These are phyloP conservation scores for Phaeosphaeria sp. DNA, from an alignment of 2,329 filamentous ascomycete species.

Conservation along the genomic window DNA sequence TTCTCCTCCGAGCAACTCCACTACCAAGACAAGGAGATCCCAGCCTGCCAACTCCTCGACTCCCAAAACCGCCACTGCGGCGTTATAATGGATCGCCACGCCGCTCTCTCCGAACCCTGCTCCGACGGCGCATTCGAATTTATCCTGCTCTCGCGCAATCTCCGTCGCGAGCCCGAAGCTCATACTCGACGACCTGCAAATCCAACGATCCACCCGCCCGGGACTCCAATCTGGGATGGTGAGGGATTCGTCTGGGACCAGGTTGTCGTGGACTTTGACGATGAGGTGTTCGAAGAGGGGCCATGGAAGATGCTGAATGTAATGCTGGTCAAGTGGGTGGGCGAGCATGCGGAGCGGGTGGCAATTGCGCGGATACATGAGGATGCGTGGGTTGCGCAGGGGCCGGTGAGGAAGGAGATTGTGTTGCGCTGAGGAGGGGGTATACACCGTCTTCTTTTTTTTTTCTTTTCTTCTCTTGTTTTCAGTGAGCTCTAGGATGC, in stretches of 20 bases:
- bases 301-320: conserved; percentile 45
- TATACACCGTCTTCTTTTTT: not conserved
- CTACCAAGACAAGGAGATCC: conserved; percentile 25
- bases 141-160: conserved; percentile 37
- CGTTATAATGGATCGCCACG: conserved; percentile 40
- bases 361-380: conserved; percentile 43
- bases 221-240: conserved; percentile 42
- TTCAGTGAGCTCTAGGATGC: not conserved
- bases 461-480: not conserved
- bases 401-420: conserved; percentile 31
- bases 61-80: conserved; percentile 31
- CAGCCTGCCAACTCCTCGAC: conserved; percentile 35
- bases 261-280: conserved; percentile 35
- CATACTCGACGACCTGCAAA: conserved; percentile 16
- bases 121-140: conserved; percentile 35
- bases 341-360: conserved; percentile 32
- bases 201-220: conserved; percentile 37
- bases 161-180: conserved; percentile 24
- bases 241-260: conserved; percentile 37
- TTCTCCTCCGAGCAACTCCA: conserved; percentile 37
- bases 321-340: conserved; percentile 40
- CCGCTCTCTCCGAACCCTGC: conserved; percentile 23
- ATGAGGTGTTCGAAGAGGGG: conserved; percentile 22
- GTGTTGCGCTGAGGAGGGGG: conserved; percentile 24
- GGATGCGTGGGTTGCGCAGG: conserved; percentile 32